Percentiles rank a stretch among this genome's conserved stretches.
Evolutionary conservation across 768 basidiomycete species (phyloP).

Genomic region (Tephrocybe sp.): DNA sequence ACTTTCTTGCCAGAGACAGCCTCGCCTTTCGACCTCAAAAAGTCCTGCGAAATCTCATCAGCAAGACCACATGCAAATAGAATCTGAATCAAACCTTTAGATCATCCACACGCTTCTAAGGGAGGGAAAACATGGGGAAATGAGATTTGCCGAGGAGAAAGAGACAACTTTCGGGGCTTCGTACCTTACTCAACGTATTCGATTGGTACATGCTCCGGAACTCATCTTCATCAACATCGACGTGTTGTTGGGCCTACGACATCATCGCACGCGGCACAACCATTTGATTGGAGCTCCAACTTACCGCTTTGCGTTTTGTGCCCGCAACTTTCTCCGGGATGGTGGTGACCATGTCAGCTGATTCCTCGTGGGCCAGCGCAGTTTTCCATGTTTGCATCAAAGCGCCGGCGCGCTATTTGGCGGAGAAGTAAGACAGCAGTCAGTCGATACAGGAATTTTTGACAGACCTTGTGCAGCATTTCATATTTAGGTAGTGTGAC

Average conservation of each 20-base stretch:
- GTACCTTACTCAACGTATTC: conserved; percentile 65
- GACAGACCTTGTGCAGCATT: conserved; percentile 71
- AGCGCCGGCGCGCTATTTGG: conserved; percentile 58
- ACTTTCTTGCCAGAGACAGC: conserved; percentile 67
- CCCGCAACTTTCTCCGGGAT: conserved; percentile 33
- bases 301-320: conserved; percentile 71
- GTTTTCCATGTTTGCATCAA: conserved; percentile 72
- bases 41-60: conserved; percentile 45
- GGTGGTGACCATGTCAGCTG: conserved; percentile 50
- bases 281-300: conserved; percentile 23
- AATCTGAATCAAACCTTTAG: conserved; percentile 54
- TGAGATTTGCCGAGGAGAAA: conserved; percentile 6
- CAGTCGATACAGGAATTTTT: conserved; percentile 31
- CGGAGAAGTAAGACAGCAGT: conserved; percentile 7
- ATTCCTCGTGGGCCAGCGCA: conserved; percentile 57
- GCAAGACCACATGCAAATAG: not conserved
- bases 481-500: conserved; percentile 74
- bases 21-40: conserved; percentile 64
- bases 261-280: conserved; percentile 2
- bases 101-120: conserved; percentile 72
- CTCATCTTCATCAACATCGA: conserved; percentile 68
- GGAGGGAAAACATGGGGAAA: conserved; percentile 10
- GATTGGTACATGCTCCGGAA: conserved; percentile 62
- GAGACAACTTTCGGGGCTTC: conserved; percentile 16
- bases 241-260: conserved; percentile 40